Base-by-base conservation (phyloP, 306 rosid species). In the Quercus wislizeni region DNA sequence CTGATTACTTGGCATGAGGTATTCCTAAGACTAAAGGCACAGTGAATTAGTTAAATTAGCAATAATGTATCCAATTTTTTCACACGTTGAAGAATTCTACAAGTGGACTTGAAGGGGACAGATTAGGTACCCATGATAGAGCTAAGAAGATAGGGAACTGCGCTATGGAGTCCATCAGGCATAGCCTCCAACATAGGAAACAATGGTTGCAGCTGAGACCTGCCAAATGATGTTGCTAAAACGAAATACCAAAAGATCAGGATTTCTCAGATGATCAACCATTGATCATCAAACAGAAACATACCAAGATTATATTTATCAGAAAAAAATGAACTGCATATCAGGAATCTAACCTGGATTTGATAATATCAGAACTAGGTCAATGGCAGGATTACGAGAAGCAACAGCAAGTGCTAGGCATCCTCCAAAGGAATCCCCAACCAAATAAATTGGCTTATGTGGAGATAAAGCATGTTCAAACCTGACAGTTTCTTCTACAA, bases 391-490 rank as follows among this genome's bases (percentile, higher is more conserved):
- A 93, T 93, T 91, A 71, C 87, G 94, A 84, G 99, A 87, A 73
- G 99, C 99, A 76, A 93, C 90, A 2, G 99, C 93, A 55, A 96
- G 98, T 63, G 99, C 91, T 59, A 96, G 81, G 90, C 99, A 89
- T 87, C 98, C 99, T 51, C 99, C 99, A 83, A 96, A 79, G 70
- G 99, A 96, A 82, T 96, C 99, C 63, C 99, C 99, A 6, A 93
- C 92, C 86, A 96, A 87, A 82, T 96, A 96, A 80, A 96, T 91
- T 69, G 99, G 98, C 83, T 89, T 96, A 74, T 88, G 85, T 54
- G 96, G 99, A 78, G 89, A 84, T 27, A 74, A 78, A 82, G 97
- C 85, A 79, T 88, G 81, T 84, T 93, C 98, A 12, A 83, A 75
- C 83, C 85, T 90, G 67, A 93, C 82, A 68, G 94, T 83, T 89